phyloP scores from a whole-genome alignment of 805 yeast genomes.

The Teunomyces pallodes region DNA sequence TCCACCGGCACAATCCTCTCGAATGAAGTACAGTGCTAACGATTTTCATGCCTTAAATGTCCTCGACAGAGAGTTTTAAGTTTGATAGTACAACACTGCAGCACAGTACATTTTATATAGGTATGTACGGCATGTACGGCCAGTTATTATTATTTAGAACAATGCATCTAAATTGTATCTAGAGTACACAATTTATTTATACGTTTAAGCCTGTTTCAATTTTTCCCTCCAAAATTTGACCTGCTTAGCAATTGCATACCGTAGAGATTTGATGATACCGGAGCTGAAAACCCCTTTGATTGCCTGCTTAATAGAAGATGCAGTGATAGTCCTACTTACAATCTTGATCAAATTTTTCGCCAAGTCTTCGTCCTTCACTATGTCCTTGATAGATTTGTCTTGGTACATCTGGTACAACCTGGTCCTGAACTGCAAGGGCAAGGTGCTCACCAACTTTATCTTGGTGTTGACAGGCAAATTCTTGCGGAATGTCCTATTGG shows the following conservation, averaged over 20 bases:
- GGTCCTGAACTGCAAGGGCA: conserved; percentile 17
- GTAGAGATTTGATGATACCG: conserved; percentile 66
- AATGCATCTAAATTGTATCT: background rate
- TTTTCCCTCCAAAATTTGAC: conserved; percentile 22
- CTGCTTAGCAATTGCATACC: conserved; percentile 74
- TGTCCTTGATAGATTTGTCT: conserved; percentile 36
- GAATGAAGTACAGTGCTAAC: conserved; percentile 8
- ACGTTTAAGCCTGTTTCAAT: background rate
- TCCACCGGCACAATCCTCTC: conserved; percentile 4
- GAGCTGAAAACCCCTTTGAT: conserved; percentile 86
- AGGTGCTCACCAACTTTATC: conserved; percentile 21
- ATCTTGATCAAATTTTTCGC: conserved; percentile 26
- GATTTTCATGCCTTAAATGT: conserved; percentile 17
- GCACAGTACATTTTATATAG: background rate
- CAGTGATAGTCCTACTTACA: conserved; percentile 49
- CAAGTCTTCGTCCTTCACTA: conserved; percentile 44
- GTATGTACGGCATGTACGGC: background rate
- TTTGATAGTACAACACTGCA: background rate
- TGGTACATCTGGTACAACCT: conserved; percentile 28
- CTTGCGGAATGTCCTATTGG: conserved; percentile 14
- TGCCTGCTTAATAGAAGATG: conserved; percentile 72
- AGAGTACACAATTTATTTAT: background rate
- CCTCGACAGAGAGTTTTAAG: conserved; percentile 17
- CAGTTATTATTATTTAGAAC: background rate
- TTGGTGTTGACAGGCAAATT: conserved; percentile 18